A percentile compares a stretch with the other conserved stretches of the same genome.
Evolutionary conservation across 1,284 basidiomycete genomes (phyloP).

Genomic region (Singerocomus inundabilis): DNA sequence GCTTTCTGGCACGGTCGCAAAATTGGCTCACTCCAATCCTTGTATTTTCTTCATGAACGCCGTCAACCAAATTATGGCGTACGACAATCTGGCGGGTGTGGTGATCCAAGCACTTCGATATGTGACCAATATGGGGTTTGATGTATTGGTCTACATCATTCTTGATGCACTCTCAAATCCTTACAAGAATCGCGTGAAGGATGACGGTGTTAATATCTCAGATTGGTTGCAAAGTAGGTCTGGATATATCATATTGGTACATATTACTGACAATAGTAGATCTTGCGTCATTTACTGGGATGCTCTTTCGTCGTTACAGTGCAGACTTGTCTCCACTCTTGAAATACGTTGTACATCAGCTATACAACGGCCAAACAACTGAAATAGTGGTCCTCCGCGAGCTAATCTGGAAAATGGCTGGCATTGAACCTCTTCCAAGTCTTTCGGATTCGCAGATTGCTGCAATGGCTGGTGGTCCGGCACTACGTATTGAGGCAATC

Average conservation of each 20-base stretch:
- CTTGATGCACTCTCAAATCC: conserved; percentile 89
- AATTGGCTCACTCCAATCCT: conserved; percentile 92
- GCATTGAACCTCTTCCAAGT: conserved; percentile 87
- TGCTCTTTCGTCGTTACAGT: conserved; percentile 85
- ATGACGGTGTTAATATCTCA: conserved; percentile 89
- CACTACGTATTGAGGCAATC: conserved; percentile 83
- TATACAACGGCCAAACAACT: conserved; percentile 79
- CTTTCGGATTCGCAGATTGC: conserved; percentile 86
- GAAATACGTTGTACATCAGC: conserved; percentile 89
- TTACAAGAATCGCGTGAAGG: conserved; percentile 82
- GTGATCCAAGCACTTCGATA: conserved; percentile 91
- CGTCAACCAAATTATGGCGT: conserved; percentile 94
- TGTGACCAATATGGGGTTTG: conserved; percentile 90
- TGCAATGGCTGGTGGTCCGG: conserved; percentile 88
- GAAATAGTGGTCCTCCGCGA: conserved; percentile 92
- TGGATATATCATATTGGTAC: conserved; percentile 2
- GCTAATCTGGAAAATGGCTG: conserved; percentile 93
- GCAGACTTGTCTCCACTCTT: conserved; percentile 85
- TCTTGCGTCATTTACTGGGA: conserved; percentile 90
- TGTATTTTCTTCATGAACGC: conserved; percentile 89
- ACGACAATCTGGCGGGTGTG: conserved; percentile 90
- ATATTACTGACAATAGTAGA: conserved; percentile 43
- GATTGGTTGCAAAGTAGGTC: conserved; percentile 91
- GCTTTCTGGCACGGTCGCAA: conserved; percentile 87
- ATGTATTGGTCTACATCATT: conserved; percentile 87